Base-by-base conservation (phyloP, 768 basidiomycete genomes). In the Leccinum sublutescens region DNA sequence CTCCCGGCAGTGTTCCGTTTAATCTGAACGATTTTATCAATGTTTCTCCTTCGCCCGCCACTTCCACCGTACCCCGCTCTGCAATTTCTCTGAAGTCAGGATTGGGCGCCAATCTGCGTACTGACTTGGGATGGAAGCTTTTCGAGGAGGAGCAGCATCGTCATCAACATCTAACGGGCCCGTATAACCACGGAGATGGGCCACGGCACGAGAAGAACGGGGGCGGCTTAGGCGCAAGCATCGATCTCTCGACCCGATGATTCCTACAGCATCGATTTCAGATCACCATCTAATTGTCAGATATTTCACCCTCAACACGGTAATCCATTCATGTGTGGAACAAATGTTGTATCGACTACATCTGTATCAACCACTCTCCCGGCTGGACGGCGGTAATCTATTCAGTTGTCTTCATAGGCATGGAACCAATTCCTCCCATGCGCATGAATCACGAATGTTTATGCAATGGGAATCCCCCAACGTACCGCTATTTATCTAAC, bases 11-110 rank as follows among this genome's bases (percentile, higher is more conserved):
- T 40, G 72, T 62, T 64, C 73, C 65, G 72, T 88, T 90, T 73
- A 86, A 88, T 69, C 77, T 88, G 59, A 81, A 81, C 62, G 88
- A 90, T 58, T 91, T 84, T 68, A 83, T 89, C 67, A 85, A 90
- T 64, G 85, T 85, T 38, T 89, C 88, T 25, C 87, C 87, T 14
- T 85, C 86, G 3, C 85, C 86, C 5, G 76, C 79, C 12, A 71
- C 79, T 15, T 75, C 72, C 14, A 57, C 69, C 2, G 66, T 72
- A 50, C 66, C 66, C 10, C 75, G 66, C 33, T 68, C 71, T 50
- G 62, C 74, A n/a, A 67, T 75, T 25, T 69, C 55, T 64, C 66
- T 68, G 65, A 66, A 65, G 64, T 67, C 71, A 23, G 68, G 70
- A 47, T 69, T 77, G 50, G 79, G 79, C 61, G 82, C 79, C 45